Percentiles rank a stretch among this genome's conserved stretches.
phyloP scores from a whole-genome alignment of 306 rosid species.

The Coriaria nepalensis region DNA sequence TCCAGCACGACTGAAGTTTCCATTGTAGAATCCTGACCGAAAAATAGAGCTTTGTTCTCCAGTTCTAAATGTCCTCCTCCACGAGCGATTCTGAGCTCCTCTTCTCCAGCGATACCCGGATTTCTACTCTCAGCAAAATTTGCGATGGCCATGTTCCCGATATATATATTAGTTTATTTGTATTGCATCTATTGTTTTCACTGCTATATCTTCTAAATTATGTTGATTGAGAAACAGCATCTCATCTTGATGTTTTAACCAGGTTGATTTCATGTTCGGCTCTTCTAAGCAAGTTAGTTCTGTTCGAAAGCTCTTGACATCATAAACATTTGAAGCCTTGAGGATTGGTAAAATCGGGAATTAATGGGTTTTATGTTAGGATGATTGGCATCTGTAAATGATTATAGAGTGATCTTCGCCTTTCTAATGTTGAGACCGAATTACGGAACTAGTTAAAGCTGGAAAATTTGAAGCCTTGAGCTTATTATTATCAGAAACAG shows the following conservation, averaged over 20 bases:
- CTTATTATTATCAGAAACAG: slow-evolving; percentile 27
- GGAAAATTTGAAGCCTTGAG: slow-evolving; percentile 85
- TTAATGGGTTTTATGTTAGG: too few species aligned
- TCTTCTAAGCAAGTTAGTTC: slow-evolving; percentile 78
- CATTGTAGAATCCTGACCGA: slow-evolving; percentile 16
- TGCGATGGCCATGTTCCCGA: slow-evolving; percentile 48
- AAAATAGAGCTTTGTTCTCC: slow-evolving; percentile 6
- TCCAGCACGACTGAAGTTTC: slow-evolving; percentile 9
- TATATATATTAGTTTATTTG: slow-evolving; percentile 7
- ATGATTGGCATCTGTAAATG: too few species aligned
- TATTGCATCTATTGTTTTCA: neutral
- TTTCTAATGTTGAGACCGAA: too few species aligned
- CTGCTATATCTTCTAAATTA: neutral
- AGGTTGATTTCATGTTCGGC: slow-evolving; percentile 92
- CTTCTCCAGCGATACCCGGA: slow-evolving; percentile 14
- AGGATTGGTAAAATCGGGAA: too few species aligned
- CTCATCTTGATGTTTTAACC: slow-evolving; percentile 9
- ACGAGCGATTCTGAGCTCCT: slow-evolving; percentile 21
- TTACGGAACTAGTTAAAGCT: too few species aligned
- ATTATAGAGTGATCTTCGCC: too few species aligned
- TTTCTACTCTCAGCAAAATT: slow-evolving; percentile 39
- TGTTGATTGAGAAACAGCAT: neutral
- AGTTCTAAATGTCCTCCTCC: slow-evolving; percentile 16
- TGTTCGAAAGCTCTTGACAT: slow-evolving; percentile 73
- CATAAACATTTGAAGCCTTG: too few species aligned